These are phyloP conservation scores for Thermomyces lanuginosus DNA, from an alignment of 2,329 filamentous ascomycete genomes.

Conservation along the genomic window DNA sequence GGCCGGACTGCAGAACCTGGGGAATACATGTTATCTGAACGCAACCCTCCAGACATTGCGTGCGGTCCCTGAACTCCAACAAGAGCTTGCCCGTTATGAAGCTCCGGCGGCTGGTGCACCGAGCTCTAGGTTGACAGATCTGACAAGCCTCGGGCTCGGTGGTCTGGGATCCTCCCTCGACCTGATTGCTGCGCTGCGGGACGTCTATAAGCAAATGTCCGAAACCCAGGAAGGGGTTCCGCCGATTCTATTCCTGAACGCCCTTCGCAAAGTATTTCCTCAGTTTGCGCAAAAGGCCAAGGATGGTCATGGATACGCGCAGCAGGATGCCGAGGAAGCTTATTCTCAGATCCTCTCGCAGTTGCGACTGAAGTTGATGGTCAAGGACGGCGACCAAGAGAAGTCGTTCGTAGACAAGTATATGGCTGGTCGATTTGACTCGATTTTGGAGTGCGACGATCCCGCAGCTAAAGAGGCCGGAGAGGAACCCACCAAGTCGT, in stretches of 20 bases:
- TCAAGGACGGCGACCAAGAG: slow-evolving; percentile 38
- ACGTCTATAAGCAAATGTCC: slow-evolving; percentile 77
- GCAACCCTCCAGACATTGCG: slow-evolving; percentile 86
- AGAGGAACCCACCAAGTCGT: slow-evolving; percentile 50
- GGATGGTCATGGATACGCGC: slow-evolving; percentile 71
- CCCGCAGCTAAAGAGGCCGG: slow-evolving; percentile 55
- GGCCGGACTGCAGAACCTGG: slow-evolving; percentile 75
- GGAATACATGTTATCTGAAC: slow-evolving; percentile 98
- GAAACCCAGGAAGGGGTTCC: slow-evolving; percentile 76
- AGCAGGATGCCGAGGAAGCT: slow-evolving; percentile 95
- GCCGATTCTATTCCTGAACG: slow-evolving; percentile 65
- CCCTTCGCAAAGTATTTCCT: slow-evolving; percentile 64
- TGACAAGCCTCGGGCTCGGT: slow-evolving; percentile 40
- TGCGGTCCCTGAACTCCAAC: slow-evolving; percentile 77
- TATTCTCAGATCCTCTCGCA: slow-evolving; percentile 91
- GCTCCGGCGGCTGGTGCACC: slow-evolving; percentile 17
- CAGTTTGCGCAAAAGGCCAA: slow-evolving; percentile 86
- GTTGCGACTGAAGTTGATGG: slow-evolving; percentile 58
- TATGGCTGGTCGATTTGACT: slow-evolving; percentile 67
- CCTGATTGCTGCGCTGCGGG: slow-evolving; percentile 59
- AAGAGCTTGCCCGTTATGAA: slow-evolving; percentile 52
- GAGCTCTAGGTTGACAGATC: slow-evolving; percentile 23
- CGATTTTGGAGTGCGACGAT: slow-evolving; percentile 70
- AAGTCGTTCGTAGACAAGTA: slow-evolving; percentile 77
- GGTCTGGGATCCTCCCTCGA: slow-evolving; percentile 48